These are phyloP conservation scores for Lactifluus pinguis DNA, from an alignment of 768 basidiomycete genomes.

Conservation along the genomic window DNA sequence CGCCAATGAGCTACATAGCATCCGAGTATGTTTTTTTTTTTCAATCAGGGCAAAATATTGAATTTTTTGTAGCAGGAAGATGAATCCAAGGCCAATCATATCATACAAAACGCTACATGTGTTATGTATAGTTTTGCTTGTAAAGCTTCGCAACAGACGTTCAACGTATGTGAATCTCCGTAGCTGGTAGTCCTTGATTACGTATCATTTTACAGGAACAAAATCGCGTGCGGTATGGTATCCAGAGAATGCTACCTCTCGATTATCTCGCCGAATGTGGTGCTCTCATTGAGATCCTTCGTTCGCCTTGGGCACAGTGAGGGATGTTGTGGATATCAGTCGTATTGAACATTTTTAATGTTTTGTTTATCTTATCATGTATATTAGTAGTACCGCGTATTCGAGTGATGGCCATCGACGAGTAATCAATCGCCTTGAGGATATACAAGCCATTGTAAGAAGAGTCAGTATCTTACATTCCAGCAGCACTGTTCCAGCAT, in stretches of 20 bases:
- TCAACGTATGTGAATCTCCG: conserved; percentile 46
- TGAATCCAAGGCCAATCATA: conserved; percentile 45
- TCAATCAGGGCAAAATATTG: background rate
- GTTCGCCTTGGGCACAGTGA: conserved; percentile 46
- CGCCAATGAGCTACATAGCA: conserved; percentile 66
- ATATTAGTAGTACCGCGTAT: background rate
- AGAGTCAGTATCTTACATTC: background rate
- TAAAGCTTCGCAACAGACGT: conserved; percentile 81
- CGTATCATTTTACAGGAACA: conserved; percentile 46
- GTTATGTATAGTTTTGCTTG: conserved; percentile 75
- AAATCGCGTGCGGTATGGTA: conserved; percentile 74
- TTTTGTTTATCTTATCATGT: background rate
- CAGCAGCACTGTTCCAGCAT: background rate
- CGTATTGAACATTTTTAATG: background rate
- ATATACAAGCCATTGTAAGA: background rate
- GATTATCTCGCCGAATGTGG: conserved; percentile 65
- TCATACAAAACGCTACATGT: conserved; percentile 58
- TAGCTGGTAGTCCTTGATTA: background rate
- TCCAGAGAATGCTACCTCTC: conserved; percentile 53
- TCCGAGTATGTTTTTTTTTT: conserved; percentile 42
- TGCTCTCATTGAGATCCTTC: conserved; percentile 49
- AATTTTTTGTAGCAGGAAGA: conserved; percentile 41
- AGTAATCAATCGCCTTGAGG: background rate
- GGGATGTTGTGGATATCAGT: background rate
- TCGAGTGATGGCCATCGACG: background rate